A percentile compares a stretch with the other conserved stretches of the same genome.
Conservation (phyloP, 257 asterid genomes). For the Solanum tarijense region DNA sequence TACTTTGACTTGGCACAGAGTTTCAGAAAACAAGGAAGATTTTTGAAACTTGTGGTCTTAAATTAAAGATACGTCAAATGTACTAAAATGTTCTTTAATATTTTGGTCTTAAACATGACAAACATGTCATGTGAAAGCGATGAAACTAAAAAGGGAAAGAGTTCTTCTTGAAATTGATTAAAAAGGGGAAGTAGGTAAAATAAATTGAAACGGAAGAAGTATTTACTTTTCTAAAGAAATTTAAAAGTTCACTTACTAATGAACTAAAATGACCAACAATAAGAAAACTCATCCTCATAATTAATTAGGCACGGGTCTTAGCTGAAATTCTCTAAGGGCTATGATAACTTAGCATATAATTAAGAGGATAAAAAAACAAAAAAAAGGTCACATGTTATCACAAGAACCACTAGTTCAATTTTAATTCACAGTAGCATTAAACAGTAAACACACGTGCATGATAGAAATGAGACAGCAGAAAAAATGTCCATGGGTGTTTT, state of each 20-base stretch:
- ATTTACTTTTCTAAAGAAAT: not conserved
- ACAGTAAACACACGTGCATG: not conserved
- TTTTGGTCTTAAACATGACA: not conserved
- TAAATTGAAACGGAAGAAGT: not conserved
- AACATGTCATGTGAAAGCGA: not conserved
- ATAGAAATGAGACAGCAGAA: not conserved
- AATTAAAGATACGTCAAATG: not conserved
- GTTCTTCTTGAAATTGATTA: no score
- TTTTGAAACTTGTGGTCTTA: not conserved
- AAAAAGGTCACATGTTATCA: not conserved
- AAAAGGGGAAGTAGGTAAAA: no score
- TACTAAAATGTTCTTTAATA: not conserved
- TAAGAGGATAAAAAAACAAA: not conserved
- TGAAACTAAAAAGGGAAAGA: not conserved
- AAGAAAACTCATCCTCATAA: not conserved
- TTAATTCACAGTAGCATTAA: not conserved
- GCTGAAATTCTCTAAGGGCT: not conserved
- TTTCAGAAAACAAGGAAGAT: not conserved
- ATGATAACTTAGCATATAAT: not conserved
- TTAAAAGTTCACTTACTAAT: not conserved
- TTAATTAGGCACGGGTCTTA: not conserved
- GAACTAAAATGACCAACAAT: not conserved
- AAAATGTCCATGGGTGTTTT: not conserved
- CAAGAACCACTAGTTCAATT: not conserved
- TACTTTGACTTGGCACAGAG: not conserved